These are phyloP conservation scores for Starmerella gropengiesseri DNA, from an alignment of 805 yeast species.

Conservation along the genomic window DNA sequence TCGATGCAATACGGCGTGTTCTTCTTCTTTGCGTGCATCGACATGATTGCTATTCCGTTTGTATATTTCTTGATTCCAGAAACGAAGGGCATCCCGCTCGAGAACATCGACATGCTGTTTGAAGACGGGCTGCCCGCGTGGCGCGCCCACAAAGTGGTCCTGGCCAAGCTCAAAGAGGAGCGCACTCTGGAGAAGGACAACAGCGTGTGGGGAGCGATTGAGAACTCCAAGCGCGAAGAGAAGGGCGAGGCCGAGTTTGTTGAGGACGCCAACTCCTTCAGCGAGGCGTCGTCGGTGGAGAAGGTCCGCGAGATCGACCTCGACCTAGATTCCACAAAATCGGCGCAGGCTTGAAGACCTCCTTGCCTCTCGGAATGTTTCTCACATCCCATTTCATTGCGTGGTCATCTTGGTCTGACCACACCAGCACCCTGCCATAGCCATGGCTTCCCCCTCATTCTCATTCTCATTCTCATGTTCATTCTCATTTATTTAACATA, in stretches of 20 bases:
- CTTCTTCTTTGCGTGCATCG: conserved; percentile 13
- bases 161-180: conserved; percentile 10
- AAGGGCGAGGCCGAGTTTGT: conserved; percentile 5
- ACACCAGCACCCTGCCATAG: too few species aligned
- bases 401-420: too few species aligned
- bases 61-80: conserved; percentile 12
- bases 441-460: too few species aligned
- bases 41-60: conserved; percentile 9
- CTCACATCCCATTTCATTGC: too few species aligned
- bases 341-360: too few species aligned
- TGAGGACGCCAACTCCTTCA: conserved; percentile 6
- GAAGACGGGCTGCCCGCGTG: conserved; percentile 12
- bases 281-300: neutral
- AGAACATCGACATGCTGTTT: conserved; percentile 12
- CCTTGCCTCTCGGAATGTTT: too few species aligned
- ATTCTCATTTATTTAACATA: neutral
- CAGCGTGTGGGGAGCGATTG: conserved; percentile 8
- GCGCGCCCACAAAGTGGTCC: conserved; percentile 8
- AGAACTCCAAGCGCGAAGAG: conserved; percentile 2
- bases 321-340: too few species aligned
- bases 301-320: conserved; percentile 1
- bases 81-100: conserved; percentile 12
- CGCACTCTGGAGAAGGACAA: conserved; percentile 9
- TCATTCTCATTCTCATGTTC: neutral
- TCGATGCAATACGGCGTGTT: conserved; percentile 13